Conservation (phyloP, 805 yeast species). For the Wickerhamiella cacticola region DNA sequence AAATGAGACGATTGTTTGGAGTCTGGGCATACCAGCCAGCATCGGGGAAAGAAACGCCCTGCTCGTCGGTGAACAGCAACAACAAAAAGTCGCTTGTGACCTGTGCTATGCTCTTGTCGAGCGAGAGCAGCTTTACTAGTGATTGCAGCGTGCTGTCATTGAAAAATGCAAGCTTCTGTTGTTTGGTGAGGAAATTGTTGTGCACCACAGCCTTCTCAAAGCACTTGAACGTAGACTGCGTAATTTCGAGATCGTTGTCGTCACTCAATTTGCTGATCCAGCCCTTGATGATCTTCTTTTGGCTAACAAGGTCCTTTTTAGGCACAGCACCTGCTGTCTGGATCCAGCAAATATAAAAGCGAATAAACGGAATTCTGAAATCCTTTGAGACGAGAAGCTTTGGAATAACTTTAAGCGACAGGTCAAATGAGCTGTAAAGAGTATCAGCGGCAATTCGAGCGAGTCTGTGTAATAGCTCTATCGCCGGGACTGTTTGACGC, state of each 20-base stretch:
- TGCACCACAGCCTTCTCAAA: conserved; percentile 41
- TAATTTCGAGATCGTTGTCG: conserved; percentile 38
- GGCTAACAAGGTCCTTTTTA: conserved; percentile 52
- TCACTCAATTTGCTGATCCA: conserved; percentile 54
- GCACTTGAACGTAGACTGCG: conserved; percentile 32
- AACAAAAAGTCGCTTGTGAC: conserved; percentile 40
- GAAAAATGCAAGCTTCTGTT: conserved; percentile 61
- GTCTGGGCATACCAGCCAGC: conserved; percentile 25
- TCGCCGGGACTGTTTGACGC: conserved; percentile 45
- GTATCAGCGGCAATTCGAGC: conserved; percentile 42
- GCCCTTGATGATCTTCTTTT: conserved; percentile 46
- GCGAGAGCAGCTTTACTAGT: conserved; percentile 41
- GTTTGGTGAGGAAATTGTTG: conserved; percentile 51
- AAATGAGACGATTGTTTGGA: conserved; percentile 55
- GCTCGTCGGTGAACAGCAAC: conserved; percentile 37
- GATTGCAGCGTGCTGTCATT: conserved; percentile 63
- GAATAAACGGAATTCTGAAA: conserved; percentile 50
- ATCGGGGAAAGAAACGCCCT: conserved; percentile 28
- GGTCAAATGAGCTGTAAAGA: conserved; percentile 55
- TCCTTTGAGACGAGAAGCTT: conserved; percentile 44
- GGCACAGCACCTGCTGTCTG: conserved; percentile 39
- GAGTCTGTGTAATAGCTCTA: conserved; percentile 45
- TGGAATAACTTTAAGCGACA: conserved; percentile 48
- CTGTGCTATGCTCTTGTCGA: conserved; percentile 23
- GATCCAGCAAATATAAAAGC: conserved; percentile 48